Evolutionary conservation across 352 stramenopile genomes (phyloP).

Genomic region (Aphanomyces stellatus): DNA sequence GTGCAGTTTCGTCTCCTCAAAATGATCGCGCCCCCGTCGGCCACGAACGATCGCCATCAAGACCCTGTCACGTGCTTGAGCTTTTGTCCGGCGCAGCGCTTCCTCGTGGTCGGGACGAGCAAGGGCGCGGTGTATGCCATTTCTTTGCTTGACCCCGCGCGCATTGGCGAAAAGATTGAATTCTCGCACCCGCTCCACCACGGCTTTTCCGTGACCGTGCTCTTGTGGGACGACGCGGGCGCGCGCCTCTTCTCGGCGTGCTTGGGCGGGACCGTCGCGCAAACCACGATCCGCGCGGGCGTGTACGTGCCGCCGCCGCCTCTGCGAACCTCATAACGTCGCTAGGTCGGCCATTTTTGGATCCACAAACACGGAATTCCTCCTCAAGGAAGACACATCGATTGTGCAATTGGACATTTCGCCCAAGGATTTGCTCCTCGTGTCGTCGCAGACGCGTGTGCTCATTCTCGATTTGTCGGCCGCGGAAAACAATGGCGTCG

Average conservation of each 20-base stretch:
- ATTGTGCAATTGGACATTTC: constrained; percentile 58
- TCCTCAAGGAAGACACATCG: constrained; percentile 79
- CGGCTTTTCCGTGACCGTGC: constrained; percentile 68
- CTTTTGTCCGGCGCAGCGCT: constrained; percentile 73
- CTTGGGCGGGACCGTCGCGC: constrained; percentile 64
- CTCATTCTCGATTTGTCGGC: constrained; percentile 67
- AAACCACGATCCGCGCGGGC: constrained; percentile 64
- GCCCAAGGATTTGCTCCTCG: constrained; percentile 61
- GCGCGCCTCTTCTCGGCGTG: constrained; percentile 73
- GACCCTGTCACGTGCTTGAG: constrained; percentile 58
- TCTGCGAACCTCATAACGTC: too few species aligned
- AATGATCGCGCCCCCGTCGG: constrained; percentile 56
- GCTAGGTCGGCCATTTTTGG: constrained; percentile 82
- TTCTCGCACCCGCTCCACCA: constrained; percentile 82
- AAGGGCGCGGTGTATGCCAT: constrained; percentile 73
- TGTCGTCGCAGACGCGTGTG: constrained; percentile 75
- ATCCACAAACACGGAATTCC: constrained; percentile 65
- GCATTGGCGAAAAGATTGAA: constrained; percentile 81
- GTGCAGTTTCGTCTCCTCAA: constrained; percentile 51
- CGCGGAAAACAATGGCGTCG: constrained; percentile 47
- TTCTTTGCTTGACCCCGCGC: constrained; percentile 75
- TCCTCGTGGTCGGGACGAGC: constrained; percentile 69
- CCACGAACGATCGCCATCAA: constrained; percentile 47
- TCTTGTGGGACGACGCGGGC: constrained; percentile 67
- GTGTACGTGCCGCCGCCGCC: too few species aligned